Percentiles rank a stretch among this genome's conserved stretches.
These are phyloP conservation scores for Alternaria angustiovoidea DNA, from an alignment of 2,329 filamentous ascomycete genomes.

Conservation along the genomic window DNA sequence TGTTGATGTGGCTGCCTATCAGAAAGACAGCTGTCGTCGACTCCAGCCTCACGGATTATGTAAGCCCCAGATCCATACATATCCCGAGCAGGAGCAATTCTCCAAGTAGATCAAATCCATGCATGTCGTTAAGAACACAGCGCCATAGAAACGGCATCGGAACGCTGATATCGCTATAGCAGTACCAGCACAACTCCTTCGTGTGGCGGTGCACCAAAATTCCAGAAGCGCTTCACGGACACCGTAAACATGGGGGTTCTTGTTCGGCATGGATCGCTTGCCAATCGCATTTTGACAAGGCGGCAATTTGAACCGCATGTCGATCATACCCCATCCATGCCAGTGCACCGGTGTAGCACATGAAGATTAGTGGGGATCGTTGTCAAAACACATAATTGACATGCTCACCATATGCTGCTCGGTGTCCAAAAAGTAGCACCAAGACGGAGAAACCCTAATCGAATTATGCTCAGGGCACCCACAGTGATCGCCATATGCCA, in stretches of 20 bases:
- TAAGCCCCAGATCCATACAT: conserved; percentile 6
- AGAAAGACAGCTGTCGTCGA: conserved; percentile 34
- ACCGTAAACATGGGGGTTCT: not conserved
- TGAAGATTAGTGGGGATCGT: not conserved
- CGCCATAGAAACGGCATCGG: not conserved
- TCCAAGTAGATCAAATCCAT: not conserved
- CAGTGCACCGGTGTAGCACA: not conserved
- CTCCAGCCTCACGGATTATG: conserved; percentile 12
- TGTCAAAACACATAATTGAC: not conserved
- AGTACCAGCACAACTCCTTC: not conserved
- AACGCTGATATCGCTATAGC: not conserved
- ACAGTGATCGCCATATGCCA: conserved; percentile 8
- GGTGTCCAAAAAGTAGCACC: not conserved
- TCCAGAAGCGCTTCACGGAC: not conserved
- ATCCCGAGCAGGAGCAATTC: not conserved
- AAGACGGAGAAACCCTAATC: not conserved
- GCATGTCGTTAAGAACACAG: not conserved
- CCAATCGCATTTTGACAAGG: not conserved
- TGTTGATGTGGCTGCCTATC: conserved; percentile 25
- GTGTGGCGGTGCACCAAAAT: not conserved
- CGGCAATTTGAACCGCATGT: not conserved
- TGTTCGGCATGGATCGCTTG: conserved; percentile 2
- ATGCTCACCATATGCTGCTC: not conserved
- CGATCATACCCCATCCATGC: not conserved
- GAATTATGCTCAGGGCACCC: conserved; percentile 1